Conservation (phyloP, 441 rosid genomes). For the Adansonia grandidieri region DNA sequence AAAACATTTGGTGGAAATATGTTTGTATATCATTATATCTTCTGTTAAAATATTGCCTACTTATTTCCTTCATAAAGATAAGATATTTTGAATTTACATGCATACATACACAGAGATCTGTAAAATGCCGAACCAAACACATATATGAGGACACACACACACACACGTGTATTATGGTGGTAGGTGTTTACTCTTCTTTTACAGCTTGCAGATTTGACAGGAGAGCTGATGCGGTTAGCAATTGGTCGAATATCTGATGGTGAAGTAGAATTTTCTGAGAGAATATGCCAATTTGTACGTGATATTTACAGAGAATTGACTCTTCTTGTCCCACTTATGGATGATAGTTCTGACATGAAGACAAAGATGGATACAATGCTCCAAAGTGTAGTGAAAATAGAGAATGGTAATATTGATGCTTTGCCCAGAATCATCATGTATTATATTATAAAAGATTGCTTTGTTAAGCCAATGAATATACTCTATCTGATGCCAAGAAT, state of each 20-base stretch:
- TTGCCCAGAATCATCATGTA: background rate
- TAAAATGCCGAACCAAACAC: background rate
- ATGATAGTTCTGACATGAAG: constrained; percentile 82
- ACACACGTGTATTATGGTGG: background rate
- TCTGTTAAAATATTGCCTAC: background rate
- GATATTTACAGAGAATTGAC: constrained; percentile 80
- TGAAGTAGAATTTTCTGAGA: constrained; percentile 75
- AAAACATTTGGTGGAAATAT: constrained; percentile 1
- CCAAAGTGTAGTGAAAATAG: constrained; percentile 88
- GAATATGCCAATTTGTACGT: constrained; percentile 78
- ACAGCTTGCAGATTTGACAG: constrained; percentile 96
- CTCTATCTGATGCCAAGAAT: background rate
- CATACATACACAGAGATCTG: background rate
- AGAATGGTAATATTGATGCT: constrained; percentile 59
- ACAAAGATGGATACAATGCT: constrained; percentile 89
- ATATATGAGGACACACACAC: background rate
- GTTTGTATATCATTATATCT: background rate
- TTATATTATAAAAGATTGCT: background rate
- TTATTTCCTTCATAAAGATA: background rate
- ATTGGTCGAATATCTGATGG: constrained; percentile 90
- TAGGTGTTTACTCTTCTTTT: constrained; percentile 22
- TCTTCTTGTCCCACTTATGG: constrained; percentile 81
- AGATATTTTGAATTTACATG: background rate
- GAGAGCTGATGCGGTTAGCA: constrained; percentile 94
- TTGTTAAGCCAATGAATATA: background rate